Evolutionary conservation across 2,329 filamentous ascomycete species (phyloP).

Genomic region (Chaetomium sp.): DNA sequence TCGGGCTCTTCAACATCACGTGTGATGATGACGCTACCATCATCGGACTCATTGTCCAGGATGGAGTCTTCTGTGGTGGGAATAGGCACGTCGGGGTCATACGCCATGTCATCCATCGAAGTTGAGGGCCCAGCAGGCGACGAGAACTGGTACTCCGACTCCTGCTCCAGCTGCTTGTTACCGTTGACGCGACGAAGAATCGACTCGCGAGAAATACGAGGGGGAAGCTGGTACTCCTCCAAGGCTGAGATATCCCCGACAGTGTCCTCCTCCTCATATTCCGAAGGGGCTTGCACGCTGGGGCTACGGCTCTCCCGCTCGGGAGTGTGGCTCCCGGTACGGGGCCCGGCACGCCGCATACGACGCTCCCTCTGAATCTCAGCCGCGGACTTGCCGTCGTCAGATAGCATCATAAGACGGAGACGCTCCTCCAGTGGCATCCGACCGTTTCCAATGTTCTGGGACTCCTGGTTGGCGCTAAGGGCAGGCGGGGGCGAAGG

Average conservation of each 20-base stretch:
- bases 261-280: slow-evolving; percentile 51
- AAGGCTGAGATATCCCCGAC: slow-evolving; percentile 54
- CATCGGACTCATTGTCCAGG: slow-evolving; percentile 46
- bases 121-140: slow-evolving; percentile 54
- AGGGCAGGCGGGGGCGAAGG: slow-evolving; percentile 67
- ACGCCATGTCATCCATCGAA: slow-evolving; percentile 49
- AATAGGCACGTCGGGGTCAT: slow-evolving; percentile 86
- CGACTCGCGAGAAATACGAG: slow-evolving; percentile 85
- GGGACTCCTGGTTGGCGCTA: slow-evolving; percentile 68
- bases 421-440: slow-evolving; percentile 84
- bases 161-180: slow-evolving; percentile 46
- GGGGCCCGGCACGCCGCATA: slow-evolving; percentile 54
- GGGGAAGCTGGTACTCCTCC: slow-evolving; percentile 59
- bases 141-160: slow-evolving; percentile 59
- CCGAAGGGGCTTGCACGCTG: slow-evolving; percentile 32
- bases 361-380: slow-evolving; percentile 63
- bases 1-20: slow-evolving; percentile 54
- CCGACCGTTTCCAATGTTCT: slow-evolving; percentile 64
- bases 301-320: slow-evolving; percentile 32
- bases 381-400: slow-evolving; percentile 56
- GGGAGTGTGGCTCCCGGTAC: slow-evolving; percentile 37
- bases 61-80: slow-evolving; percentile 73
- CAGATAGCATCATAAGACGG: slow-evolving; percentile 80
- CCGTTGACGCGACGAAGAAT: slow-evolving; percentile 84
- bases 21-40: slow-evolving; percentile 61